Evolutionary conservation across 208 protist genomes (phyloP), one percentile per base, ranked within the genome.

Genomic region (Phytomonas sp.): DNA sequence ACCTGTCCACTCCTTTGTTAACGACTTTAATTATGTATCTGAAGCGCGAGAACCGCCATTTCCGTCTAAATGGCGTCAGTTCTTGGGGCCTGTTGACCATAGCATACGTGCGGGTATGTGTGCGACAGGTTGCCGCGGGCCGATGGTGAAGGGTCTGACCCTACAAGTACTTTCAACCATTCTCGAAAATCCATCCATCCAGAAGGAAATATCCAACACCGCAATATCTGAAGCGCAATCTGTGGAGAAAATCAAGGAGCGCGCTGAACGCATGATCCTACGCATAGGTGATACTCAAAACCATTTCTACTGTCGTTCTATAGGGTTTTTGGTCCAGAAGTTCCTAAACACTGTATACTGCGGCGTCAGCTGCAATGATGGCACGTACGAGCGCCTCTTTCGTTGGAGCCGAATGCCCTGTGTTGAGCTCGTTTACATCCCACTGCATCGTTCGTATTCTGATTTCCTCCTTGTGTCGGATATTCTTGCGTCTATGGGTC

Each of bases 391-490:
- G 61, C 76, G 75, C 8, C 67, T 95, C 6, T 74, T 74, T 49
- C 76, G 77, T 10, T 69, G 83, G 34, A 77, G 83, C 36, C 40
- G 68, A 32, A 80, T 83, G 56, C 88, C 85, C 34, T 74, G 81
- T 23, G 78, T 75, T 3, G 68, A 84, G 10, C 59, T 96, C 42
- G 84, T 97, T 34, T 78, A 93, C 23, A 73, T 94, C 23, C 91
- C 91, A 30, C 77, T 85, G 8, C 91, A 96, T 64, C 82, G 90
- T 66, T 89, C 79, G 23, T 96, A 97, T 77, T 59, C 91, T 23
- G 93, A 97, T 72, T 97, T 97, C 72, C 71, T 95, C n/a, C 78
- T 94, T 36, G 62, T 97, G 69, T 87, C 87, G 7, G 93, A 94
- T 74, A 14, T 95, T 23, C 69, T 94, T n/a, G 76, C 80, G 2